Evolutionary conservation across 163 green algal species (phyloP), one percentile per base, ranked within the genome.

Genomic region (Volvox carteri): DNA sequence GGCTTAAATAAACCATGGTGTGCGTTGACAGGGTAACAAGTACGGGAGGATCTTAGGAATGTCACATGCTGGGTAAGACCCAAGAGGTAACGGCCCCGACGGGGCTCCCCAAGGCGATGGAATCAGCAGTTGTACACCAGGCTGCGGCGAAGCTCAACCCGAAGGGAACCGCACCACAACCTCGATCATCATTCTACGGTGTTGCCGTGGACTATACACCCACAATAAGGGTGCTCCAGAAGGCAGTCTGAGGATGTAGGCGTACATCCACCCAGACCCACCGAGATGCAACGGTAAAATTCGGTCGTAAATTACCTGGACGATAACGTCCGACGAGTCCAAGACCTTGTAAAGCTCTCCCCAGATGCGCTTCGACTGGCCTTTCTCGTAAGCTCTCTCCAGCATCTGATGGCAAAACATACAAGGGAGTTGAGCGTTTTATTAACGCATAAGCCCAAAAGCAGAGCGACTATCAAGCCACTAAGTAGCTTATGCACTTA

Each of bases 261-360:
- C 88, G 21, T 48, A 70, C 86, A 83, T 92, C 78, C 42, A 91
- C 90, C 84, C 58, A 46, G 50, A 68, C 87, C 90, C 90, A 93
- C 90, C 90, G 62, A 83, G 54, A 46, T 67, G 78, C 33, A 39
- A 23, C n/a, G 14, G 9, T 41, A 11, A 42, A 75, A 18, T 46
- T 28, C 28, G n/a, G 23, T 16, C 60, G 60, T 11, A 76, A n/a
- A 44, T 21, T 76, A 96, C 96, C 96, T 99, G 95, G 28, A 99
- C 95, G 44, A 99, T 93, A 25, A 99, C 97, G 76, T 99, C 98
- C 9, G 94, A 98, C 1, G 95, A 97, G 92, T 99, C 97, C 6
- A 99, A 80, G 30, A 99, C 98, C 94, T 99, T 99, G 95, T 99
- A 99, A 60, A 99, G 96, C 96, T 99, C 98, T 4, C 96, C 97